Evolutionary conservation across 768 basidiomycete genomes (phyloP).

Genomic region (Suillus bovinus): DNA sequence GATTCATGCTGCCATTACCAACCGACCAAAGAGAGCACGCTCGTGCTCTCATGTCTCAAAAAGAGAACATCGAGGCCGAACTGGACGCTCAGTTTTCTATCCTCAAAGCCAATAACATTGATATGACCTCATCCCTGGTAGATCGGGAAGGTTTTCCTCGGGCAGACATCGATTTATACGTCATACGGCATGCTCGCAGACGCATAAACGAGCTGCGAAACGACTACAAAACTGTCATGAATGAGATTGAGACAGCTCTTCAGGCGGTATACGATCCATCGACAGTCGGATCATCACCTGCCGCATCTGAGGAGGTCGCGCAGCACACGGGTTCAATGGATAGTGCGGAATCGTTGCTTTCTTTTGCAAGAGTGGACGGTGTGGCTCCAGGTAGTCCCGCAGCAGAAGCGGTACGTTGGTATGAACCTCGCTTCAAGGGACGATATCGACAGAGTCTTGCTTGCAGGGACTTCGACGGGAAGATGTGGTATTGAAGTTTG

Average conservation of each 20-base stretch:
- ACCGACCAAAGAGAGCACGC: constrained; percentile 56
- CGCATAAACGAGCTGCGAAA: constrained; percentile 82
- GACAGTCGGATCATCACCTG: constrained; percentile 15
- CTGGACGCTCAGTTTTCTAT: constrained; percentile 62
- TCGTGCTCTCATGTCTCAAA: constrained; percentile 62
- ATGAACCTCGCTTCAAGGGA: background rate
- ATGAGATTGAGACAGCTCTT: constrained; percentile 66
- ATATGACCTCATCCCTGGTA: constrained; percentile 73
- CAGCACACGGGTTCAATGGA: constrained; percentile 1
- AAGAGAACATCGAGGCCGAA: constrained; percentile 73
- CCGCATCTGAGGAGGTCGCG: constrained; percentile 20
- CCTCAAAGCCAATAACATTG: constrained; percentile 61
- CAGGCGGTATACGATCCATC: constrained; percentile 64
- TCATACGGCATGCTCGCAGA: constrained; percentile 72
- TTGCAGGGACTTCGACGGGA: constrained; percentile 64
- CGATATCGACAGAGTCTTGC: constrained; percentile 5
- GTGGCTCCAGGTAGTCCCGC: constrained; percentile 85
- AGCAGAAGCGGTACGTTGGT: constrained; percentile 65
- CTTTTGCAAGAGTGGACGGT: constrained; percentile 82
- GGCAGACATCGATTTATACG: constrained; percentile 81
- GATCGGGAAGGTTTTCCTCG: constrained; percentile 90
- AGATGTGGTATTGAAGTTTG: constrained; percentile 78
- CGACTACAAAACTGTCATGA: constrained; percentile 66
- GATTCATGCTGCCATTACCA: constrained; percentile 45
- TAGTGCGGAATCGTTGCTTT: constrained; percentile 26